phyloP scores from a whole-genome alignment of 768 basidiomycete genomes.

The Ephemerocybe angulata region DNA sequence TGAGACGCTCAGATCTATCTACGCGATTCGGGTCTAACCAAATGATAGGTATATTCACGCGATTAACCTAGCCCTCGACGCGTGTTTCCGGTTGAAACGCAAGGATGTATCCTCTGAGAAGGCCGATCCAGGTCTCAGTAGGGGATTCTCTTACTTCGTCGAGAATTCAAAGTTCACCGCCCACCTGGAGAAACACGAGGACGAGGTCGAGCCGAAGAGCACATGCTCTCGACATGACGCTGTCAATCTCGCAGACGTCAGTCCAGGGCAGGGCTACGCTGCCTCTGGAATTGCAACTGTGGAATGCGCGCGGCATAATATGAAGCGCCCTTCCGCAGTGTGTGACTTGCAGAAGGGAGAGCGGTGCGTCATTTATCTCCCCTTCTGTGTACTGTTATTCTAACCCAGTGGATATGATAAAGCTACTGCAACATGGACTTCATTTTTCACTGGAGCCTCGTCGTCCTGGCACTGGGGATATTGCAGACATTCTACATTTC shows the following conservation, averaged over 20 bases:
- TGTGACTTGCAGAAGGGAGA: slow-evolving; percentile 32
- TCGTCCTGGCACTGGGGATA: not conserved
- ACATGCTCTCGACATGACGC: slow-evolving; percentile 28
- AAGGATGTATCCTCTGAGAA: not conserved
- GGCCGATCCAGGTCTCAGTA: slow-evolving; percentile 9
- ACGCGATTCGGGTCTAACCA: not conserved
- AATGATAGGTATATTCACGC: not conserved
- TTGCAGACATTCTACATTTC: slow-evolving; percentile 13
- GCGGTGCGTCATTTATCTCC: slow-evolving; percentile 21
- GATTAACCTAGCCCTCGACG: not conserved
- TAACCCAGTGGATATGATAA: not conserved
- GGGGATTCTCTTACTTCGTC: slow-evolving; percentile 14
- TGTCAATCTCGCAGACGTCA: slow-evolving; percentile 20
- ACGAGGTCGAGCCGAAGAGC: slow-evolving; percentile 13
- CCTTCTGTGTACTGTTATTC: not conserved
- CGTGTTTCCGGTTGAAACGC: slow-evolving; percentile 1
- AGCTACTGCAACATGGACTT: slow-evolving; percentile 33
- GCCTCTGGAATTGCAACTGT: slow-evolving; percentile 25
- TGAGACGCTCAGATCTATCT: not conserved
- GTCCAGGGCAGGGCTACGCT: slow-evolving; percentile 18
- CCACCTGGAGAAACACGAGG: not conserved
- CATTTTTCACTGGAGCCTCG: slow-evolving; percentile 15
- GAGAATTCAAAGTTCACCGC: slow-evolving; percentile 6
- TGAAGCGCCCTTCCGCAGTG: slow-evolving; percentile 22
- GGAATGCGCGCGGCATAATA: slow-evolving; percentile 27